Percentiles rank a stretch among this genome's conserved stretches.
These are phyloP conservation scores for Chrysopogon serrulatus DNA, from an alignment of 176 grass and related monocot species.

Conservation along the genomic window DNA sequence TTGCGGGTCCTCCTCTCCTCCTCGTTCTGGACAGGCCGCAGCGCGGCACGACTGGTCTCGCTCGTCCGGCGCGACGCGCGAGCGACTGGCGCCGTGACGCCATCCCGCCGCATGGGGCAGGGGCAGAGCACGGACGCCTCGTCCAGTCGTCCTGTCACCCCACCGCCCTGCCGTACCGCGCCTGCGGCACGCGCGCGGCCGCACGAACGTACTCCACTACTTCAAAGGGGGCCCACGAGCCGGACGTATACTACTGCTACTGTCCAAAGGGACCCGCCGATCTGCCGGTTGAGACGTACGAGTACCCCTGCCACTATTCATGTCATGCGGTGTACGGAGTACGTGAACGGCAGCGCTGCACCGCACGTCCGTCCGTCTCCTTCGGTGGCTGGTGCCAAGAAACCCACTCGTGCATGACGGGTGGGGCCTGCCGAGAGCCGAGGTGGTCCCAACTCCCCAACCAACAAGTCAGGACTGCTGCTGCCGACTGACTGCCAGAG, in stretches of 20 bases:
- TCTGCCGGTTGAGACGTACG: not conserved
- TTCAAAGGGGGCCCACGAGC: not conserved
- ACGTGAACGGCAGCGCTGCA: not conserved
- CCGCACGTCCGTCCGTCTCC: not conserved
- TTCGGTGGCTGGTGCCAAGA: not conserved
- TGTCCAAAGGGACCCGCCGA: not conserved
- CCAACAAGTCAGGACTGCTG: not conserved
- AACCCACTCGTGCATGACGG: not conserved
- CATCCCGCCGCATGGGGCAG: slow-evolving; percentile 45
- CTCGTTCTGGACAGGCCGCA: too few species aligned
- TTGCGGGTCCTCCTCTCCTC: slow-evolving; percentile 22
- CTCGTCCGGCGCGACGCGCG: not conserved
- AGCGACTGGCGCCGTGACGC: slow-evolving; percentile 49
- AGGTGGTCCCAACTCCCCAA: too few species aligned
- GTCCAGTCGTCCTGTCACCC: slow-evolving; percentile 4
- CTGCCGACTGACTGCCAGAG: too few species aligned
- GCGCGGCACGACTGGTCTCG: not conserved
- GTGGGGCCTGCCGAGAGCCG: not conserved
- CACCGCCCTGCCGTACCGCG: not conserved
- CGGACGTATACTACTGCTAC: not conserved
- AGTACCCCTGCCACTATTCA: not conserved
- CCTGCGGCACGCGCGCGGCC: slow-evolving; percentile 19
- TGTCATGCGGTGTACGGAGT: not conserved
- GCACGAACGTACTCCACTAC: not conserved
- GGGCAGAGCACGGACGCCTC: not conserved